Conservation (phyloP, 352 stramenopile genomes). For the Pythium monospermum region DNA sequence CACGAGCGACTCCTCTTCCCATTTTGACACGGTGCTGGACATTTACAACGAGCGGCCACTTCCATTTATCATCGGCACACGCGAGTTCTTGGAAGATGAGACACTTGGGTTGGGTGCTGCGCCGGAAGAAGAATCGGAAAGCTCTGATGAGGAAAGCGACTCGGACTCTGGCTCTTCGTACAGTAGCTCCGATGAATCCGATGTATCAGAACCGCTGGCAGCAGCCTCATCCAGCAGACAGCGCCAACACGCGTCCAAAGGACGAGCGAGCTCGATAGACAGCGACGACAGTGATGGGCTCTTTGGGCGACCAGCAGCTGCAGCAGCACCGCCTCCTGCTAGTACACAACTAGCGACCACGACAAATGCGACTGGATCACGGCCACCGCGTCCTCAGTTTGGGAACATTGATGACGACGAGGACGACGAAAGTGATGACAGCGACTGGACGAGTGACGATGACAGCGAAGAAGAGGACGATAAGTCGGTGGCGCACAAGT, state of each 20-base stretch:
- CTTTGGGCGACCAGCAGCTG: constrained; percentile 38
- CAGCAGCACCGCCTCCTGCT: constrained; percentile 13
- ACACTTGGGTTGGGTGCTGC: constrained; percentile 72
- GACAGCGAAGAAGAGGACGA: constrained; percentile 6
- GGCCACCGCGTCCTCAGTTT: constrained; percentile 6
- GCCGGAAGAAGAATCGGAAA: constrained; percentile 40
- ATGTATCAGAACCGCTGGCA: constrained; percentile 17
- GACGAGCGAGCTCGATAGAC: constrained; percentile 40
- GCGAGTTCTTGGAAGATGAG: constrained; percentile 82
- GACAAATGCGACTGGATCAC: no score
- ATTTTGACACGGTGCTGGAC: constrained; percentile 73
- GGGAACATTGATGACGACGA: constrained; percentile 38
- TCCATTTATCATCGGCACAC: constrained; percentile 84
- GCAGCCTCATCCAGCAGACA: constrained; percentile 10
- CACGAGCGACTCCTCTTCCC: constrained; percentile 39
- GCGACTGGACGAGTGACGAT: background rate
- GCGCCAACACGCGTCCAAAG: constrained; percentile 18
- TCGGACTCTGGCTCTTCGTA: constrained; percentile 60
- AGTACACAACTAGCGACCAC: no score
- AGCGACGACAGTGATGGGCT: constrained; percentile 46
- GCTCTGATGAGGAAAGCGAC: constrained; percentile 44
- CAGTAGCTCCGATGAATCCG: constrained; percentile 63
- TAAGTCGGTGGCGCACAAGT: constrained; percentile 2
- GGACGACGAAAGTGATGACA: constrained; percentile 34
- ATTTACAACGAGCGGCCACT: constrained; percentile 87